Base-by-base conservation (phyloP, 352 stramenopile species). In the Phytophthora pinifolia region DNA sequence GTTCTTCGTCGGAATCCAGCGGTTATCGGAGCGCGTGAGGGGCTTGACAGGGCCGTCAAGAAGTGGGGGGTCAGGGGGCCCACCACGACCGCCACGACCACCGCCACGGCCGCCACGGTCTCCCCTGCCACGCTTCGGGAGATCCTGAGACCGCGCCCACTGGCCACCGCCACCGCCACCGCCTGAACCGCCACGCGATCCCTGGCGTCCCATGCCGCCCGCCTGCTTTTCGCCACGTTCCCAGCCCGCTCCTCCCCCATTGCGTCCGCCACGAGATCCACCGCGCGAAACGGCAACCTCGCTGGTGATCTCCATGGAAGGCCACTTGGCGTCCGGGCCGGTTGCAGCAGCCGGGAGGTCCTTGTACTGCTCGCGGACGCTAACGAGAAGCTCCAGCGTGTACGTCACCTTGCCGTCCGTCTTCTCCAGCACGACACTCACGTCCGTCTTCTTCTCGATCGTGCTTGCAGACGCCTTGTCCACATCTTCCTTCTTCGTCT, bases 1-100 rank as follows among this genome's bases (percentile, higher is more conserved):
- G 9, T 84, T 78, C 61, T 95, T 95, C 4, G 81, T 72, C 6
- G 83, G 83, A 43, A 96, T 88, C 82, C 86, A 92, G 17, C 86
- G 84, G 62, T 96, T 88, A n/a, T 70, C 79, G 27, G 79, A 78
- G 6, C 79, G 80, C 27, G 86, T 84, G 29, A 94, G 59, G n/a
- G 83, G 82, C 62, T 92, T 90, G 17, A 92, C 76, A 12, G 80
- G 82, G 3, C 81, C 83, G 44, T 93, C 79, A 31, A 93, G 63
- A 37, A 89, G 69, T 33, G 79, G 74, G 12, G 65, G 69, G 14
- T 90, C 76, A 1, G 73, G 69, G 36, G 51, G 41, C 33, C 74
- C 59, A 5, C 76, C 76, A 59, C 72, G 72, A 14, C 73, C 67
- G 10, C 79, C 74, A 42, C 79, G 73, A 3, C 74, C 79, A 25